Percentiles rank a stretch among this genome's conserved stretches.
Conservation (phyloP, 2,329 filamentous ascomycete species). For the Calcarisporium arbuscula region DNA sequence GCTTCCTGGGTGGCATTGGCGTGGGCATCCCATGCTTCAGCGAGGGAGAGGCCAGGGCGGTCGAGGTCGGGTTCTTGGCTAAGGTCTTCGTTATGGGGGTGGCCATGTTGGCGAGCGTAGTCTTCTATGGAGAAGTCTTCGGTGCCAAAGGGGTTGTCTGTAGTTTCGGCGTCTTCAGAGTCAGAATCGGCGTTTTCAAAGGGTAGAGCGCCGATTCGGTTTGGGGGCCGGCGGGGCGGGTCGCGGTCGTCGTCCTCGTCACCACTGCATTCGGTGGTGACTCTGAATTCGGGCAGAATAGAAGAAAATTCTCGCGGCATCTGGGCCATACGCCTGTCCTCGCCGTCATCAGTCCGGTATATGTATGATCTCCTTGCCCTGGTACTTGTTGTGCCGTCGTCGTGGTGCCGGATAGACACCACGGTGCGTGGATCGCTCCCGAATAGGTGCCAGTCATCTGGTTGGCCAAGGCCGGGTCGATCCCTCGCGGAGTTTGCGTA, state of each 20-base stretch:
- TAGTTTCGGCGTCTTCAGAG: constrained; percentile 22
- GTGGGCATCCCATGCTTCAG: constrained; percentile 37
- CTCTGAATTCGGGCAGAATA: constrained; percentile 42
- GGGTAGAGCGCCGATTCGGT: constrained; percentile 48
- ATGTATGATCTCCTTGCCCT: constrained; percentile 39
- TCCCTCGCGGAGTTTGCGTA: constrained; percentile 36
- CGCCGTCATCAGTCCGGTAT: constrained; percentile 32
- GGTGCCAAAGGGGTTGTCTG: constrained; percentile 19
- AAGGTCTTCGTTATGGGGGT: constrained; percentile 13
- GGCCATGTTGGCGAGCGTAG: constrained; percentile 17
- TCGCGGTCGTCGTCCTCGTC: constrained; percentile 42
- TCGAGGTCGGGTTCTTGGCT: constrained; percentile 14
- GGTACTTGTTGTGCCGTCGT: constrained; percentile 43
- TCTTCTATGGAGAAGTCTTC: constrained; percentile 19
- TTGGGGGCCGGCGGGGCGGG: constrained; percentile 35
- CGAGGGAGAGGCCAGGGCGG: constrained; percentile 17
- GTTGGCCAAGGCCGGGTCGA: constrained; percentile 10
- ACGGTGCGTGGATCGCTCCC: constrained; percentile 27
- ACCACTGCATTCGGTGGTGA: constrained; percentile 56
- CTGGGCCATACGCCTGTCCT: constrained; percentile 43
- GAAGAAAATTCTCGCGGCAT: constrained; percentile 50
- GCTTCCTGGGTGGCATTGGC: constrained; percentile 51
- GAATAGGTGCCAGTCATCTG: constrained; percentile 10
- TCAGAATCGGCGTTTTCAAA: constrained; percentile 44
- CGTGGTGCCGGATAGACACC: constrained; percentile 46